These are phyloP conservation scores for Lactarius psammicola DNA, from an alignment of 768 basidiomycete species.

Conservation along the genomic window DNA sequence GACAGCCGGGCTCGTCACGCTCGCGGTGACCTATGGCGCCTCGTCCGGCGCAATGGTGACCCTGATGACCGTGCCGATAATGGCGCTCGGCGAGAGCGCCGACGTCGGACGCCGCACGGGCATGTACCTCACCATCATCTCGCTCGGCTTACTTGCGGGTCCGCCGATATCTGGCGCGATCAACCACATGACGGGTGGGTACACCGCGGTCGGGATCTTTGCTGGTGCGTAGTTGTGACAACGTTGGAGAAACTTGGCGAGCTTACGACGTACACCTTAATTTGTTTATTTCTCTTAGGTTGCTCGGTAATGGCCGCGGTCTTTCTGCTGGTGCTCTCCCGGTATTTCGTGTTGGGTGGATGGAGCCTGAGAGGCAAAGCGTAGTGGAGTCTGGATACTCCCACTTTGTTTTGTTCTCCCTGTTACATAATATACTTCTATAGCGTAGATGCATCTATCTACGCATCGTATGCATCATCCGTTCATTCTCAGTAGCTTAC, in stretches of 20 bases:
- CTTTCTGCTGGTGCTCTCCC: neutral
- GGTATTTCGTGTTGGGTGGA: slow-evolving; percentile 5
- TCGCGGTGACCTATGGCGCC: slow-evolving; percentile 65
- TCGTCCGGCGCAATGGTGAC: slow-evolving; percentile 62
- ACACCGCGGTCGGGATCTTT: slow-evolving; percentile 52
- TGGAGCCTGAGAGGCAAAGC: slow-evolving; percentile 14
- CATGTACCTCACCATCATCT: slow-evolving; percentile 58
- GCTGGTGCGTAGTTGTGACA: slow-evolving; percentile 39
- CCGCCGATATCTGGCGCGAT: slow-evolving; percentile 77
- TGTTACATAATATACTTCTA: too few relatives aligned
- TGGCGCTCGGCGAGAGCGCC: slow-evolving; percentile 55
- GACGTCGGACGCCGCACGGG: slow-evolving; percentile 68
- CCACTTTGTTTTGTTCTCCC: too few relatives aligned
- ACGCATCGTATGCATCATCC: too few relatives aligned
- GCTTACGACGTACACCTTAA: neutral
- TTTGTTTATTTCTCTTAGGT: neutral
- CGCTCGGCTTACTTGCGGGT: slow-evolving; percentile 63
- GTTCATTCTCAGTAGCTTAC: too few relatives aligned
- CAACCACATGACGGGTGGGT: slow-evolving; percentile 50
- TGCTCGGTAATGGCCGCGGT: slow-evolving; percentile 1
- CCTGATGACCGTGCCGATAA: slow-evolving; percentile 54
- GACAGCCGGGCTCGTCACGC: slow-evolving; percentile 45
- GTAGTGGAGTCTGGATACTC: neutral
- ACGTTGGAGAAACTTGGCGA: neutral
- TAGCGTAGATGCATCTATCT: too few relatives aligned